Evolutionary conservation across 2,329 filamentous ascomycete genomes (phyloP), one percentile per base, ranked within the genome.

Genomic region (Talaromyces amestolkiae): DNA sequence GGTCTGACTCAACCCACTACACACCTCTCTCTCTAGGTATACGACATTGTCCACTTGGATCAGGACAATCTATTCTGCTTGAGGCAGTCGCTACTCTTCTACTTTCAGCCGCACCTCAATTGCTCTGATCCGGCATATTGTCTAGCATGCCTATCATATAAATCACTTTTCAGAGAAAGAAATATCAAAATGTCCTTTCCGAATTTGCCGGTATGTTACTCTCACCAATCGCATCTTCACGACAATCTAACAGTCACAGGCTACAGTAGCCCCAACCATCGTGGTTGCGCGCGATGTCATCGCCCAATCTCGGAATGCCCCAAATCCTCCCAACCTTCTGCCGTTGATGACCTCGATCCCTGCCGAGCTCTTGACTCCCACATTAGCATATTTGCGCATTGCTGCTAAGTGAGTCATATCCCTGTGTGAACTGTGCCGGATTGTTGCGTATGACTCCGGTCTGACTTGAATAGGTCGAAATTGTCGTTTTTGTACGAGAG

Each of bases 401-500:
- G 89, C 91, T 41, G 85, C 88, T 68, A 88, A 90, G 84, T 90
- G 80, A 81, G 84, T 84, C 70, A 53, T 10, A 1, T 2, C 27
- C 13, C 11, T 43, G 13, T 15, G 11, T 47, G 27, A 33, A 45
- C 17, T 31, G 31, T 17, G 22, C 17, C 11, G 19, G 19, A n/a
- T 4, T 41, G 35, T 37, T 37, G 35, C 35, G 8, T 13, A 13
- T 37, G 17, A 7, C 39, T 17, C 15, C 11, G 51, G 33, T 39
- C 35, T 56, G 13, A 17, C 17, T 19, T 59, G 27, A 22, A 35
- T 68, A 80, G 78, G 70, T 91, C 91, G 58, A 89, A 91, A 70
- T 88, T 92, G 73, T 97, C 94, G 3, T 98, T 97, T 77, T 87
- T 99, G 58, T 96, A 97, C 78, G 95, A 99, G 80, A 97, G 93